phyloP scores from a whole-genome alignment of 2,329 filamentous ascomycete species.

The Colletotrichum sp. region DNA sequence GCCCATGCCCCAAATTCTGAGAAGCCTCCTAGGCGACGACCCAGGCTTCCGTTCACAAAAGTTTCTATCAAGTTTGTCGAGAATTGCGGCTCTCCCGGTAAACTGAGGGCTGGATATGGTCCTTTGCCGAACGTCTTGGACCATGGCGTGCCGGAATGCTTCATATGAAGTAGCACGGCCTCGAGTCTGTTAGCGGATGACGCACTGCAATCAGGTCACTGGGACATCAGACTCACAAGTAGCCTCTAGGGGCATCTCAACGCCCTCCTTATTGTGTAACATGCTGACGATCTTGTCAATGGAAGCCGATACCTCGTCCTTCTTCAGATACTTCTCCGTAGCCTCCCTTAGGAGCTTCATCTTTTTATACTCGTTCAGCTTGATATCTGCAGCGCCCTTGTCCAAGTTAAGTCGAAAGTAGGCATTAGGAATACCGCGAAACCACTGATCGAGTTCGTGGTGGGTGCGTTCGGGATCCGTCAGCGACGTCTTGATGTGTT shows the following conservation, averaged over 20 bases:
- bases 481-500: not conserved
- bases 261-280: constrained; percentile 8
- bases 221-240: constrained; percentile 20
- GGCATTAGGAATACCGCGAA: constrained; percentile 19
- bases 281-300: constrained; percentile 26
- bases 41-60: constrained; percentile 12
- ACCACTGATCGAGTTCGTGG: constrained; percentile 7
- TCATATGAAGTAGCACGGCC: constrained; percentile 5
- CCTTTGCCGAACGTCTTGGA: not conserved
- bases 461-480: constrained; percentile 28
- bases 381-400: constrained; percentile 25
- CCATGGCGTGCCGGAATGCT: not conserved
- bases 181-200: not conserved
- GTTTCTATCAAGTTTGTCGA: constrained; percentile 22
- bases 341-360: constrained; percentile 25
- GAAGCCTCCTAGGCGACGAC: constrained; percentile 19
- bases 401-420: constrained; percentile 36
- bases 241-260: constrained; percentile 23
- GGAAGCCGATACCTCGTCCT: not conserved
- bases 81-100: constrained; percentile 28
- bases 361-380: constrained; percentile 29
- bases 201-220: not conserved
- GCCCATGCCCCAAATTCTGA: constrained; percentile 31
- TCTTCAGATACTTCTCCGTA: constrained; percentile 27
- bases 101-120: constrained; percentile 16